Evolutionary conservation across 2,329 filamentous ascomycete genomes (phyloP).

Genomic region (Daldinia sp.): DNA sequence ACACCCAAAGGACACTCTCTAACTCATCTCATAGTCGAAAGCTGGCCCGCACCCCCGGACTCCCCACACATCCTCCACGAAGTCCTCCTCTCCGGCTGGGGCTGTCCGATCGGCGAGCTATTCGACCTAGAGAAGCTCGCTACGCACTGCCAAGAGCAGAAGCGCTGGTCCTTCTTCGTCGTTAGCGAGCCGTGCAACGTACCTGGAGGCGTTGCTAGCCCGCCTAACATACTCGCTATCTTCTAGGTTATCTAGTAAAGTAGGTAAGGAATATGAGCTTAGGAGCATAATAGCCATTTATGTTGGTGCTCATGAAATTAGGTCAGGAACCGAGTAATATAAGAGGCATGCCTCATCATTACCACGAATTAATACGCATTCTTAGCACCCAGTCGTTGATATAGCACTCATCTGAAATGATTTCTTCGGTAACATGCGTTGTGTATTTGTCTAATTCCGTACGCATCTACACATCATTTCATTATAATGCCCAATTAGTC

Average conservation of each 20-base stretch:
- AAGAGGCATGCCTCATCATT: background rate
- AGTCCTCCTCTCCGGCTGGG: constrained; percentile 58
- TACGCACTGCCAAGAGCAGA: constrained; percentile 48
- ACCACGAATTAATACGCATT: too few relatives aligned
- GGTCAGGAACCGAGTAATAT: background rate
- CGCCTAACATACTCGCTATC: constrained; percentile 50
- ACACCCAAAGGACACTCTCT: too few relatives aligned
- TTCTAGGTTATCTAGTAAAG: constrained; percentile 43
- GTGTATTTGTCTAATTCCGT: background rate
- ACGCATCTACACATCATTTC: background rate
- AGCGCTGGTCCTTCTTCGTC: constrained; percentile 58
- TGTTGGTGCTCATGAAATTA: background rate
- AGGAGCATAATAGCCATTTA: background rate
- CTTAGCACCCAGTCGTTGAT: too few relatives aligned
- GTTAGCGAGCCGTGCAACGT: constrained; percentile 58
- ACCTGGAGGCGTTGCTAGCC: constrained; percentile 49
- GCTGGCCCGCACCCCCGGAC: constrained; percentile 44
- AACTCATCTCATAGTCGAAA: constrained; percentile 44
- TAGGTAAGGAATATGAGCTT: background rate
- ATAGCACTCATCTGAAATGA: too few relatives aligned
- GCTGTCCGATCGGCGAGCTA: constrained; percentile 59
- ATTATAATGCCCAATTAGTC: background rate
- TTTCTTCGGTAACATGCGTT: too few relatives aligned
- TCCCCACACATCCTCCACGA: constrained; percentile 49
- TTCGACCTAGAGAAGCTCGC: constrained; percentile 58